A percentile compares a stretch with the other conserved stretches of the same genome.
Evolutionary conservation across 306 rosid species (phyloP).

Genomic region (Begonia masoniana): DNA sequence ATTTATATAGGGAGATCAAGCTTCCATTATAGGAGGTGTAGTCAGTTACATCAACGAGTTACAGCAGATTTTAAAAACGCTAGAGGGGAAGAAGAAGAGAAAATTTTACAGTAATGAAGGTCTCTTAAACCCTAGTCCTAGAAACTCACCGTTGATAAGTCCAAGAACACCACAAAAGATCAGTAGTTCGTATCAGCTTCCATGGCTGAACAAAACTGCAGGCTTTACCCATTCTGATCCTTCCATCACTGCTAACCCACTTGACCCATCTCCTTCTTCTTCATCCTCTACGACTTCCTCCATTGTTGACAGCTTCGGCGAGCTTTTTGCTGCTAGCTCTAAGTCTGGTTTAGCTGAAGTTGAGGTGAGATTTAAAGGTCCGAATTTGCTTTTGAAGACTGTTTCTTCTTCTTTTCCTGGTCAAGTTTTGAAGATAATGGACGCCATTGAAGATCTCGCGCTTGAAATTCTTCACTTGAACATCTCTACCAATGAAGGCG

Average conservation of each 20-base stretch:
- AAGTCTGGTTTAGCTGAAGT: conserved; percentile 14
- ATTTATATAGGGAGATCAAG: conserved; percentile 75
- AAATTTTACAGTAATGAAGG: conserved; percentile 56
- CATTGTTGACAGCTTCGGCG: conserved; percentile 25
- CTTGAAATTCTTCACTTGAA: conserved; percentile 17
- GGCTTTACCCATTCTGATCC: conserved; percentile 18
- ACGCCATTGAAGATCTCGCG: conserved; percentile 12
- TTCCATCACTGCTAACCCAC: conserved; percentile 20
- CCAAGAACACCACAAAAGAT: conserved; percentile 92
- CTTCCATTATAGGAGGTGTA: conserved; percentile 95
- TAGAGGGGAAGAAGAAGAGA: conserved; percentile 85
- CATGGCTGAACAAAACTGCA: conserved; percentile 22
- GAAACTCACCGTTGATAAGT: conserved; percentile 75
- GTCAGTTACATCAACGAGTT: conserved; percentile 83
- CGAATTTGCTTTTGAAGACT: conserved; percentile 15
- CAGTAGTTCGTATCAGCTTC: conserved; percentile 48
- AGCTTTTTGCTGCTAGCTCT: conserved; percentile 10
- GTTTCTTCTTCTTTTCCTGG: conserved; percentile 12
- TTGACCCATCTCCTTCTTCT: conserved; percentile 52
- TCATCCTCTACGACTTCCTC: conserved; percentile 43
- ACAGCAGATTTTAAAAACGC: conserved; percentile 76
- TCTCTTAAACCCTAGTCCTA: conserved; percentile 75
- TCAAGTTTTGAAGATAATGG: conserved; percentile 9
- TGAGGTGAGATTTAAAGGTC: conserved; percentile 13
- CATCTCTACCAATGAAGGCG: conserved; percentile 6